Evolutionary conservation across 495 filamentous ascomycete genomes (phyloP).

Genomic region (Lophium mytilinum): DNA sequence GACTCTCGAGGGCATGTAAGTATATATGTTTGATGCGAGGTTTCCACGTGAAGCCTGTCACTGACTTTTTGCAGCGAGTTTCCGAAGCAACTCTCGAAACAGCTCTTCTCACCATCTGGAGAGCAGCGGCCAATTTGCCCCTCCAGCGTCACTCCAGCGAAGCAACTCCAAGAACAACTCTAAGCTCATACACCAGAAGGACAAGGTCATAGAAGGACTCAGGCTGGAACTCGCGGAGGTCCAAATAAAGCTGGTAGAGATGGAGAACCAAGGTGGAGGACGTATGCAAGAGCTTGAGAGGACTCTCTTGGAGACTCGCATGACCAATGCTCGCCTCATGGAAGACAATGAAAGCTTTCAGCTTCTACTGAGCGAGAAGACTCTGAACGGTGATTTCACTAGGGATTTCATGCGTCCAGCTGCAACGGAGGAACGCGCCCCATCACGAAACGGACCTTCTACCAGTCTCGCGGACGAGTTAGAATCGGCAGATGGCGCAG

Average conservation of each 20-base stretch:
- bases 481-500: constrained; percentile 39
- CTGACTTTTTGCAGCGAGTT: constrained; percentile 25
- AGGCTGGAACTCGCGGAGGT: constrained; percentile 86
- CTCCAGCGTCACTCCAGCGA: constrained; percentile 70
- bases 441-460: constrained; percentile 23
- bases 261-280: constrained; percentile 84
- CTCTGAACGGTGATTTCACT: constrained; percentile 85
- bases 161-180: constrained; percentile 79
- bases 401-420: constrained; percentile 66
- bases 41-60: neutral
- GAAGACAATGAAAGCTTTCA: constrained; percentile 99
- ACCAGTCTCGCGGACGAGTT: constrained; percentile 84
- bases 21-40: constrained; percentile 1
- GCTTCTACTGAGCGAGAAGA: constrained; percentile 84
- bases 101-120: constrained; percentile 17
- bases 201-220: constrained; percentile 88
- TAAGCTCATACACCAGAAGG: constrained; percentile 84
- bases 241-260: constrained; percentile 90
- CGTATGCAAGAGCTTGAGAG: constrained; percentile 80
- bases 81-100: constrained; percentile 25
- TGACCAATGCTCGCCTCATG: constrained; percentile 91
- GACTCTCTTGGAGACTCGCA: constrained; percentile 76
- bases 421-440: constrained; percentile 26
- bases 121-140: constrained; percentile 64
- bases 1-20: constrained; percentile 65